Evolutionary conservation across 495 filamentous ascomycete genomes (phyloP).

Genomic region (Talaromyces trachyspermus): DNA sequence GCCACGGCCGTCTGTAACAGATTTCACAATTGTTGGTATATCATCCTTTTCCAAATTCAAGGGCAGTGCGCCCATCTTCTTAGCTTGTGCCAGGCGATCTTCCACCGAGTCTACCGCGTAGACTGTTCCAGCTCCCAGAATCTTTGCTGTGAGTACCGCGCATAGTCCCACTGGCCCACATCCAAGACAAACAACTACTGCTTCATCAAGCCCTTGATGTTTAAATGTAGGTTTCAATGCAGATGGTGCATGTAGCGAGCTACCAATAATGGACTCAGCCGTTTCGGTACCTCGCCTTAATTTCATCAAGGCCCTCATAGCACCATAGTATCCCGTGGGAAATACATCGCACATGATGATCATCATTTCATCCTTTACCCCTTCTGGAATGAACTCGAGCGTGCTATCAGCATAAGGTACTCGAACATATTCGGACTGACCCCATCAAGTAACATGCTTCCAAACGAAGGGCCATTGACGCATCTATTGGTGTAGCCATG

Average conservation of each 20-base stretch:
- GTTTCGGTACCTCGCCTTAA: not conserved
- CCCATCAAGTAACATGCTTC: constrained; percentile 24
- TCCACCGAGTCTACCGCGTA: constrained; percentile 5
- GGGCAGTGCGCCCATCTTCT: constrained; percentile 1
- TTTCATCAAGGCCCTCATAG: not conserved
- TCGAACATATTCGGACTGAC: constrained; percentile 8
- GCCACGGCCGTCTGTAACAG: constrained; percentile 4
- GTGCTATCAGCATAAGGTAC: constrained; percentile 8
- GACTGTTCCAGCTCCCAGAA: not conserved
- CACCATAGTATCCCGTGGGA: constrained; percentile 4
- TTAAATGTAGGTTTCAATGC: not conserved
- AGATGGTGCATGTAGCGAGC: not conserved
- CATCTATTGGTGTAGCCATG: constrained; percentile 65
- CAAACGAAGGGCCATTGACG: constrained; percentile 54
- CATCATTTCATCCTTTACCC: constrained; percentile 1
- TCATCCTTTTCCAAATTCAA: constrained; percentile 3
- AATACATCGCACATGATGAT: constrained; percentile 8
- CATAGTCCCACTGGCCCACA: constrained; percentile 6
- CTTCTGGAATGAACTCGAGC: constrained; percentile 5
- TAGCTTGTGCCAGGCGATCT: constrained; percentile 8
- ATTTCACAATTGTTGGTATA: not conserved
- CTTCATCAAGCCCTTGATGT: not conserved
- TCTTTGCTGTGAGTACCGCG: constrained; percentile 3
- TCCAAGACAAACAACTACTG: constrained; percentile 6
- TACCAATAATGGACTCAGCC: not conserved